These are phyloP conservation scores for Fusarium concolor DNA, from an alignment of 2,329 filamentous ascomycete species.

Conservation along the genomic window DNA sequence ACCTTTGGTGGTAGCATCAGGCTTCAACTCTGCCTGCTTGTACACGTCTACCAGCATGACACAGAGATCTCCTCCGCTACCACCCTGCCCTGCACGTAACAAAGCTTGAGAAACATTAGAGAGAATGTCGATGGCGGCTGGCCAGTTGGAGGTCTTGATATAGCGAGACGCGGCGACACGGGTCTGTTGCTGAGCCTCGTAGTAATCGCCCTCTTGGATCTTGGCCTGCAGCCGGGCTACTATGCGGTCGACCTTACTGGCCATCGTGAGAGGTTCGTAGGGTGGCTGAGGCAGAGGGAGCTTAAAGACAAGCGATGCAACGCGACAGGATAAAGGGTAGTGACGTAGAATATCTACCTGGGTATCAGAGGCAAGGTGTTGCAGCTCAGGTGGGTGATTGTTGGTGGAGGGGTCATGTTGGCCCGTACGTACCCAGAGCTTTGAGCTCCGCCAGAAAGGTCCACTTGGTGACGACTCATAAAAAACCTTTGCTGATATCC, in stretches of 20 bases:
- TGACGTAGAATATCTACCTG: conserved; percentile 33
- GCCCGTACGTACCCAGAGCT: conserved; percentile 26
- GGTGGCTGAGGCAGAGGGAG: background rate
- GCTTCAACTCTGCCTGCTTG: conserved; percentile 83
- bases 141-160: conserved; percentile 87
- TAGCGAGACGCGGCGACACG: conserved; percentile 95
- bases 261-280: conserved; percentile 46
- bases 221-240: conserved; percentile 80
- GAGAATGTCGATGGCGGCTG: conserved; percentile 87
- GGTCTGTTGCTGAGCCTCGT: conserved; percentile 98
- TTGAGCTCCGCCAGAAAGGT: conserved; percentile 16
- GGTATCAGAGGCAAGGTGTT: conserved; percentile 16
- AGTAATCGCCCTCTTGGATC: conserved; percentile 91
- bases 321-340: conserved; percentile 6
- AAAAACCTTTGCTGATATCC: background rate
- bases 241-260: conserved; percentile 60
- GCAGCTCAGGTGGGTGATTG: conserved; percentile 20
- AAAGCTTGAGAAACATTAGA: conserved; percentile 85
- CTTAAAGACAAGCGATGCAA: background rate
- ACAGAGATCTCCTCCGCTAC: conserved; percentile 90
- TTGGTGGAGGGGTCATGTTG: conserved; percentile 40
- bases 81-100: conserved; percentile 91
- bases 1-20: conserved; percentile 79
- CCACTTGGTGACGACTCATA: conserved; percentile 18
- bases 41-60: conserved; percentile 91